Evolutionary conservation across 768 basidiomycete genomes (phyloP), one percentile per base, ranked within the genome.

Genomic region (Podaxis sp.): DNA sequence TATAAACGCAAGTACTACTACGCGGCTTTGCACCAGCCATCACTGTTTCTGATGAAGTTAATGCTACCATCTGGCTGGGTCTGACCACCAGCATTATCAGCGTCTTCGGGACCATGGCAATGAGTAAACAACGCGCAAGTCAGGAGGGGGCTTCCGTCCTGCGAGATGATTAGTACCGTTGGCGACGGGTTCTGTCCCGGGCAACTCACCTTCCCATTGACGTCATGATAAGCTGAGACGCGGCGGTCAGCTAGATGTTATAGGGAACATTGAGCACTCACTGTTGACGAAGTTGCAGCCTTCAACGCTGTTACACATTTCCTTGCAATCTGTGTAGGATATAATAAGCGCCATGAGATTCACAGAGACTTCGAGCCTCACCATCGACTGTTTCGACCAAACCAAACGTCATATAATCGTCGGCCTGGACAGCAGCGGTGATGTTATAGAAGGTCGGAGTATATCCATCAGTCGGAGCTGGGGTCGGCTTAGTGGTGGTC

Each of bases 331-430:
- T 82, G 43, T 27, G 47, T 2, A 27, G 3, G n/a, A 33, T 17
- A 36, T 19, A 9, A 17, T 27, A 7, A 64, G 57, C 24, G 17
- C 4, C 17, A 8, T 19, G 40, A 25, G 7, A 11, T 4, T 29
- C 17, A 24, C 7, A 15, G 52, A 24, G 17, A 43, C 5, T 4
- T 13, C 1, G n/a, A 19, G 6, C 66, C 72, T 61, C 68, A 79
- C 80, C 76, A 74, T 69, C 72, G 59, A 80, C 69, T 15, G 77
- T 79, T 57, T 78, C 77, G 24, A 82, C 80, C 29, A 82, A 70
- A 58, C 79, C 79, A 59, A 72, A 82, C 33, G 80, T 80, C 66
- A 75, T 41, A 65, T 75, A 82, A 57, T 76, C 79, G 50, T 57
- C 64, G 19, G 75, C 79, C 62, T 82, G 75, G 19, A 76, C 77